phyloP scores from a whole-genome alignment of 352 stramenopile genomes.

The Stramenopiles sp. region DNA sequence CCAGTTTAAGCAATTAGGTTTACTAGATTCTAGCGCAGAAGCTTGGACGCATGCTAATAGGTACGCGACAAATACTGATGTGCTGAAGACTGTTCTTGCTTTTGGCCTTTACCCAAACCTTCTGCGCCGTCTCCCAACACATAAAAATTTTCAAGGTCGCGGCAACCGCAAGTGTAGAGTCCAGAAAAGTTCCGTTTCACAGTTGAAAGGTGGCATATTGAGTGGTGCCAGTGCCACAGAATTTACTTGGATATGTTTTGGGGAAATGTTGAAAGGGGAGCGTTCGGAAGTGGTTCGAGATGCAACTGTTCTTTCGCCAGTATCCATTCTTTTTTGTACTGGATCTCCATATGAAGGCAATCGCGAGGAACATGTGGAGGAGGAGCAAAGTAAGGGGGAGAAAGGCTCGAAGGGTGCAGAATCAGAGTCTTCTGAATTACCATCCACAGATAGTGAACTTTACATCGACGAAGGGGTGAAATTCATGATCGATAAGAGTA shows the following conservation, averaged over 20 bases:
- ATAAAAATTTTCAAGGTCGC: constrained; percentile 3
- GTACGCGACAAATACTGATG: background rate
- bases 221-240: background rate
- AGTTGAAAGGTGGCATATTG: background rate
- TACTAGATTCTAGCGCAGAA: background rate
- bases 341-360: background rate
- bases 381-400: background rate
- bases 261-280: background rate
- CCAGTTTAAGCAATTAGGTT: background rate
- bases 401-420: background rate
- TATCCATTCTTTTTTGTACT: background rate
- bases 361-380: background rate
- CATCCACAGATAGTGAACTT: background rate
- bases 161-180: background rate
- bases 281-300: background rate
- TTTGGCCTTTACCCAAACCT: constrained; percentile 1
- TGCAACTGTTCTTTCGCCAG: background rate
- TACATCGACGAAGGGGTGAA: background rate
- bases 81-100: background rate
- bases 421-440: too few relatives aligned
- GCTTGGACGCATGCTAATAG: background rate
- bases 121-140: background rate
- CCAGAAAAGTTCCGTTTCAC: background rate
- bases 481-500: background rate
- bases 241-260: background rate